Evolutionary conservation across 441 rosid species (phyloP), one percentile per base, ranked within the genome.

Genomic region (Sinapis alba): DNA sequence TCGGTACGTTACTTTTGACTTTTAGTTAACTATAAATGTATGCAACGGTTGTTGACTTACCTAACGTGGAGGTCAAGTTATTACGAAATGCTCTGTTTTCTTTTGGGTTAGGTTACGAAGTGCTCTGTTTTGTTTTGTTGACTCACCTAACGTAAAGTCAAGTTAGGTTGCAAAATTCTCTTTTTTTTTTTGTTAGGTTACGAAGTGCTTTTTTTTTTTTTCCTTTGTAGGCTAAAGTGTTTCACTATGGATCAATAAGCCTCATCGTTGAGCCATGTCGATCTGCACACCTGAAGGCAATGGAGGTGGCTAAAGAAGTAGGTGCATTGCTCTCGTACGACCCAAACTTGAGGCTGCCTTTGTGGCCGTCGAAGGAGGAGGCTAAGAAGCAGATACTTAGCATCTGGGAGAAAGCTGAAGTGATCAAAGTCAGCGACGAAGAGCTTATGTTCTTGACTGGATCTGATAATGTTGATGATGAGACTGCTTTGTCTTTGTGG

Each of bases 251-350:
- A 78, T 95, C 99, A 1, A 95, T 95, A 69, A 94, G 99, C 62
- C 85, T 95, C 86, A 95, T 95, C 2, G 98, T 89, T 79, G 98
- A 95, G 89, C 99, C 99, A 71, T 95, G 99, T 82, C 65, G 99
- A 82, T 91, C 98, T 2, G 99, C 98, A 2, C 99, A 95, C 45
- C 16, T 93, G 12, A 86, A 87, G 76, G 99, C 99, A 9, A 95
- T 95, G 97, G 86, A 89, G 68, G 98, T 74, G 69, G 99, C 99
- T 13, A 93, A 86, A 56, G 84, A 89, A 0, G 90, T 95, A 0
- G 99, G 98, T 8, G 96, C 96, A 0, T 76, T 95, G 65, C 92
- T 95, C 0, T 95, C 99, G 1, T 95, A 91, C 19, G 99, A 95
- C 75, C 99, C 99, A 2, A 95, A 95, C 79, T 81, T 95, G 47